Evolutionary conservation across 2,329 filamentous ascomycete species (phyloP), one percentile per base, ranked within the genome.

Genomic region (Mycosphaerella sp.): DNA sequence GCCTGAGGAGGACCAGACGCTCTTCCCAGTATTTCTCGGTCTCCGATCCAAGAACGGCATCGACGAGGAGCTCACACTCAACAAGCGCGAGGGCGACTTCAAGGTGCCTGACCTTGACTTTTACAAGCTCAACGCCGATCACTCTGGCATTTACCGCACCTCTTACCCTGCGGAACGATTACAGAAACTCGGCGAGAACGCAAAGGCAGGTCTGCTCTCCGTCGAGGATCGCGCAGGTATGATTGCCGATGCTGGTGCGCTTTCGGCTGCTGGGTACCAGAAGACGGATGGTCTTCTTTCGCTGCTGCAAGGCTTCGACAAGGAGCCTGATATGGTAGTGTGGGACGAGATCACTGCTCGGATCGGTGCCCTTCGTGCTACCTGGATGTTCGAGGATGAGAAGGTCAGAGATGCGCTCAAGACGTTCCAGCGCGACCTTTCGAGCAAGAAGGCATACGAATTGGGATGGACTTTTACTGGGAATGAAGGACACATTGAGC

Each of bases 91-190:
- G 72, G 79, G 78, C 45, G 81, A 84, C 58, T 89, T 95, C 74
- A 84, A 89, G 73, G 70, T 96, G 26, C 81, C 86, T 17, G 82
- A 86, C 66, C 74, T 85, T 49, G 89, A 95, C 66, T 96, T 97
- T 74, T 97, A 87, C 83, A 97, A 97, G 79, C 77, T 97, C 57
- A 97, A 97, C 68, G 90, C 92, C 12, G 90, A 96, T 68, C 92
- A 96, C 72, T 91, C 89, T 21, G 88, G 88, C 61, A 85, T 96
- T 59, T 97, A 95, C 77, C 84, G 92, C 56, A 96, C 91, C 0
- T 88, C 85, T 0, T 97, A 97, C 74, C 79, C 83, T 2, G 86
- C 89, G 1, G 85, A 89, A 65, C 85, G 92, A 36, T 80, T 97
- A 43, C 79, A 84, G 62, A 95, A 95, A 77, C 84, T 97, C 38